Conservation (phyloP, 352 stramenopile species). For the Sclerospora graminicola region DNA sequence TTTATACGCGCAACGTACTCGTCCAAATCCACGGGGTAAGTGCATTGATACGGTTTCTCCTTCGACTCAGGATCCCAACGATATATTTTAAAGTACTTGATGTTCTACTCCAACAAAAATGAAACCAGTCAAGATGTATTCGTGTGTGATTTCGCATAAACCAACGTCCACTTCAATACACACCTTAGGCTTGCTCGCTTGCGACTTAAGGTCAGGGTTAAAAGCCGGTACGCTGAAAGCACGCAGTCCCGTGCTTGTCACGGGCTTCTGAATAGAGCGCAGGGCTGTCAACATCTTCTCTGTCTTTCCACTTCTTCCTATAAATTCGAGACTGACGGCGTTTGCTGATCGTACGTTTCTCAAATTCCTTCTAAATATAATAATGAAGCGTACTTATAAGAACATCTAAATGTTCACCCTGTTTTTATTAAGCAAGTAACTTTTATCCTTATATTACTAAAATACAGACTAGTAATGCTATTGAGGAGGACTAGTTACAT, state of each 20-base stretch:
- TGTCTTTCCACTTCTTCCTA: constrained; percentile 12
- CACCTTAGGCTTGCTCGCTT: constrained; percentile 68
- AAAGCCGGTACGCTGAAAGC: constrained; percentile 43
- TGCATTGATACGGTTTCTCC: constrained; percentile 90
- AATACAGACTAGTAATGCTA: too few species aligned
- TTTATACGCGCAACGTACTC: constrained; percentile 63
- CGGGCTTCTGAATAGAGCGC: constrained; percentile 23
- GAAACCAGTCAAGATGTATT: neutral
- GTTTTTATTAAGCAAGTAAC: too few species aligned
- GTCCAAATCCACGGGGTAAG: constrained; percentile 96
- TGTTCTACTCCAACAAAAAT: constrained; percentile 51
- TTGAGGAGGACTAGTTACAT: too few species aligned
- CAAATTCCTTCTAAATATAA: too few species aligned
- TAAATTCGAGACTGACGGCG: constrained; percentile 29
- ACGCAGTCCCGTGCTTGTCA: constrained; percentile 32
- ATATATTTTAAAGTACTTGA: constrained; percentile 99
- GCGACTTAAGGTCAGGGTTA: constrained; percentile 62
- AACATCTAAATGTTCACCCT: too few species aligned
- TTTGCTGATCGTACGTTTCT: constrained; percentile 17
- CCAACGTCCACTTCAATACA: neutral
- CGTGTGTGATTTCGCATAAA: constrained; percentile 1
- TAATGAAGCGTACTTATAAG: too few species aligned
- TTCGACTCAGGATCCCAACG: constrained; percentile 95
- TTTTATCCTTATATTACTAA: too few species aligned
- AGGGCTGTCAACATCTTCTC: constrained; percentile 22